Evolutionary conservation across 768 basidiomycete species (phyloP).

Genomic region (Termitomyces sp.): DNA sequence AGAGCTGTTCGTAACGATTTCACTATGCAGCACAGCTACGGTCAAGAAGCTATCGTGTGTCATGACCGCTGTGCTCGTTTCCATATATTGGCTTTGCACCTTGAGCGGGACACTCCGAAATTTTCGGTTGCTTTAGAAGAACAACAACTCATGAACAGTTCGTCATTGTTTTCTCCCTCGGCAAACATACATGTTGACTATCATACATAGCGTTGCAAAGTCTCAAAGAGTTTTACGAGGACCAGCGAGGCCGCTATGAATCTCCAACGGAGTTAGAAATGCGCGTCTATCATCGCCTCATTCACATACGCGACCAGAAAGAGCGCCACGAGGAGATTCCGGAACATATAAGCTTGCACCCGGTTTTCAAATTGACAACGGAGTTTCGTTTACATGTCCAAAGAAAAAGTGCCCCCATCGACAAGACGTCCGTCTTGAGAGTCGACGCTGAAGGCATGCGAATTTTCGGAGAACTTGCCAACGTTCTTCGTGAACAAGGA

Average conservation of each 20-base stretch:
- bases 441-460: constrained; percentile 67
- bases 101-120: constrained; percentile 48
- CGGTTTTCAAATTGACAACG: constrained; percentile 81
- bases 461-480: constrained; percentile 62
- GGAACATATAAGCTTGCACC: constrained; percentile 57
- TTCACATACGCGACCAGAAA: constrained; percentile 83
- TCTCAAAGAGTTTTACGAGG: constrained; percentile 91
- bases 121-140: constrained; percentile 75
- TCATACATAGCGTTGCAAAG: constrained; percentile 72
- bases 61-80: constrained; percentile 93
- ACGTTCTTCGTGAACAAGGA: constrained; percentile 61
- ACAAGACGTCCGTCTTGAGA: constrained; percentile 57
- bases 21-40: constrained; percentile 85
- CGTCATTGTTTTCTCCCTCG: constrained; percentile 24
- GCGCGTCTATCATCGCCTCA: constrained; percentile 90
- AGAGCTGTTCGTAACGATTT: constrained; percentile 91
- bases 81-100: constrained; percentile 82
- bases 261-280: constrained; percentile 92
- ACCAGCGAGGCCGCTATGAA: constrained; percentile 62
- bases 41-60: constrained; percentile 76
- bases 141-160: constrained; percentile 90
- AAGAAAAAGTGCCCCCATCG: constrained; percentile 69
- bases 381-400: constrained; percentile 81
- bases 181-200: not conserved
- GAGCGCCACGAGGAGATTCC: constrained; percentile 77